A percentile compares a stretch with the other conserved stretches of the same genome.
These are phyloP conservation scores for Rosa hybrid DNA, from an alignment of 331 rosid genomes.

Conservation along the genomic window DNA sequence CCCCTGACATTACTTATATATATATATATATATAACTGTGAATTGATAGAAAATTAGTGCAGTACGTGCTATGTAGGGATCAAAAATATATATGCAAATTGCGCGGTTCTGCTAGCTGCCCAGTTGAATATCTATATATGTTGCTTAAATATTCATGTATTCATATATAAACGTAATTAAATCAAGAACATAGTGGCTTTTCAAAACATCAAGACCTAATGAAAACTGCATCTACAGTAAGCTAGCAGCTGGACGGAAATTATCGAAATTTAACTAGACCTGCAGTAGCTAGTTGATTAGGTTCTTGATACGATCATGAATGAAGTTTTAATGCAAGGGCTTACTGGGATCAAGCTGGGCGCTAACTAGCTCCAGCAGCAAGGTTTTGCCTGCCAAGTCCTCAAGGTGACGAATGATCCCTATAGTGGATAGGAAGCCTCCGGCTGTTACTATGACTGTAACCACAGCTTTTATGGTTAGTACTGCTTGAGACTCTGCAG, in stretches of 20 bases:
- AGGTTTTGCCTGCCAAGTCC: slow-evolving; percentile 7
- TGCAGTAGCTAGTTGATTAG: neutral
- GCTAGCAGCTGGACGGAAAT: neutral
- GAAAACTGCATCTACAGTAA: neutral
- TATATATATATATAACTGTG: too few relatives aligned
- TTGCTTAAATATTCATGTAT: too few relatives aligned
- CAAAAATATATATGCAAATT: too few relatives aligned
- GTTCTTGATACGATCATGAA: neutral
- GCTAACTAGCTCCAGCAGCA: slow-evolving; percentile 21
- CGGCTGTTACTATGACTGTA: slow-evolving; percentile 3
- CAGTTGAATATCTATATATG: too few relatives aligned
- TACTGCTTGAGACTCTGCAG: neutral
- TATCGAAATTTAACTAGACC: neutral
- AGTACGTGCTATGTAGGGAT: too few relatives aligned
- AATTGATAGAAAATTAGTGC: too few relatives aligned
- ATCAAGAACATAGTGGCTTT: too few relatives aligned
- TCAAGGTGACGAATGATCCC: slow-evolving; percentile 9
- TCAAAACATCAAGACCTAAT: too few relatives aligned
- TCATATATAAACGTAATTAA: too few relatives aligned
- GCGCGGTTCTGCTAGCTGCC: too few relatives aligned
- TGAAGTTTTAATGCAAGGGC: neutral
- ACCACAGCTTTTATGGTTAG: neutral
- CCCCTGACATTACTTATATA: too few relatives aligned
- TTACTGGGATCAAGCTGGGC: slow-evolving; percentile 19
- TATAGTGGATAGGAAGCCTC: slow-evolving; percentile 8